phyloP scores from a whole-genome alignment of 2,329 filamentous ascomycete species.

The Metarhizium robertsii region DNA sequence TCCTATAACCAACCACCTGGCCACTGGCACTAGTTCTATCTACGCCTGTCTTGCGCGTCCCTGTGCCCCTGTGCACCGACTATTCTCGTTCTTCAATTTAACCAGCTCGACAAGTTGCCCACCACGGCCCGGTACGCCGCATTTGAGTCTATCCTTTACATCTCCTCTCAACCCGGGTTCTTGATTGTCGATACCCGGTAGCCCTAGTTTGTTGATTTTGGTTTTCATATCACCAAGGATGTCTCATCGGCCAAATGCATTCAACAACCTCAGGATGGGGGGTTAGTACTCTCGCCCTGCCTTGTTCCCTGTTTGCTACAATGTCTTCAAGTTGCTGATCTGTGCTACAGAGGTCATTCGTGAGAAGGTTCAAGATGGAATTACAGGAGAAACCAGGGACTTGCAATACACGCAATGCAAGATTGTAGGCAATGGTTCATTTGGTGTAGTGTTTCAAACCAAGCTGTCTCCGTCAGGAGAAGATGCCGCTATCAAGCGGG shows the following conservation, averaged over 20 bases:
- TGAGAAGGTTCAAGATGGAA: constrained; percentile 97
- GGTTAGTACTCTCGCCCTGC: constrained; percentile 51
- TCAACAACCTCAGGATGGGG: constrained; percentile 86
- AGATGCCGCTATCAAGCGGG: constrained; percentile 97
- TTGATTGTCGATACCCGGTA: constrained; percentile 15
- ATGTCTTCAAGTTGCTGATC: constrained; percentile 14
- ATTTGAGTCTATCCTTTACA: constrained; percentile 19
- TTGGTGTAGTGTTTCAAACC: constrained; percentile 97
- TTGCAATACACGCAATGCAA: constrained; percentile 99
- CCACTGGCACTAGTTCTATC: not conserved
- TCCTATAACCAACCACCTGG: constrained; percentile 1
- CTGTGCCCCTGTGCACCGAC: not conserved
- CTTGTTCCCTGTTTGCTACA: not conserved
- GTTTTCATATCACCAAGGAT: constrained; percentile 36
- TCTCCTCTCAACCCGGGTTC: constrained; percentile 14
- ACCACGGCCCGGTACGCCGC: constrained; percentile 25
- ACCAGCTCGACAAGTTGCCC: constrained; percentile 19
- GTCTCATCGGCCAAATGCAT: constrained; percentile 88
- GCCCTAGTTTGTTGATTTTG: constrained; percentile 17
- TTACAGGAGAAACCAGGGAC: constrained; percentile 93
- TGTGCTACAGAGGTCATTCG: constrained; percentile 73
- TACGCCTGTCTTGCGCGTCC: not conserved
- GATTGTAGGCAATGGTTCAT: constrained; percentile 98
- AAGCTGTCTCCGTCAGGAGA: constrained; percentile 97
- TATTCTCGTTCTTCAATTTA: not conserved